Conservation (phyloP, 2,329 filamentous ascomycete species). For the Penicillium sp. region DNA sequence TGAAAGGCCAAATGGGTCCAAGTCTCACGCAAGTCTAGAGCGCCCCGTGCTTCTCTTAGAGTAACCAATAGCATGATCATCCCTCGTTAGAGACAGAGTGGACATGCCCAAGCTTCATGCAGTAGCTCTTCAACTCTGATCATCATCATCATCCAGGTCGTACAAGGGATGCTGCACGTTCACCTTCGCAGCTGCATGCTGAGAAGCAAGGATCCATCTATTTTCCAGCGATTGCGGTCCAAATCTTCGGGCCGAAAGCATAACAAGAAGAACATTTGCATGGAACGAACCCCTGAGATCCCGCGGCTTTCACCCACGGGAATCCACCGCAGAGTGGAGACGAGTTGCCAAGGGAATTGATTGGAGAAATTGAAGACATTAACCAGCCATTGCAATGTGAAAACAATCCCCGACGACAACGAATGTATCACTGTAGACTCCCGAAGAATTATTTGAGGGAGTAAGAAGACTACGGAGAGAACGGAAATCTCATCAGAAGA, state of each 20-base stretch:
- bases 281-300: conserved; percentile 29
- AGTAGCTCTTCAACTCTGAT: background rate
- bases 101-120: background rate
- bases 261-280: background rate
- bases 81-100: background rate
- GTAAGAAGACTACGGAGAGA: too few relatives aligned
- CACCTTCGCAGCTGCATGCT: background rate
- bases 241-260: background rate
- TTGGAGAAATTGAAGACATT: background rate
- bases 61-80: background rate
- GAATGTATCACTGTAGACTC: too few relatives aligned
- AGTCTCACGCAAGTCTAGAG: background rate
- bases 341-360: conserved; percentile 1
- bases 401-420: background rate
- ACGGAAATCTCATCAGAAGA: background rate
- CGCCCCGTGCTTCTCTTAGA: background rate
- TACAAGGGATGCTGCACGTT: background rate
- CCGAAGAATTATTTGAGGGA: too few relatives aligned
- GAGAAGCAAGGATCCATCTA: conserved; percentile 4
- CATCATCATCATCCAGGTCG: background rate
- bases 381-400: background rate
- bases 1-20: too few relatives aligned
- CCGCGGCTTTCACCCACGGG: conserved; percentile 11
- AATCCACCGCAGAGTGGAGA: conserved; percentile 19
- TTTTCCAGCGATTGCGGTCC: background rate